phyloP scores from a whole-genome alignment of 208 protist species.

The Acanthamoeba healyi region DNA sequence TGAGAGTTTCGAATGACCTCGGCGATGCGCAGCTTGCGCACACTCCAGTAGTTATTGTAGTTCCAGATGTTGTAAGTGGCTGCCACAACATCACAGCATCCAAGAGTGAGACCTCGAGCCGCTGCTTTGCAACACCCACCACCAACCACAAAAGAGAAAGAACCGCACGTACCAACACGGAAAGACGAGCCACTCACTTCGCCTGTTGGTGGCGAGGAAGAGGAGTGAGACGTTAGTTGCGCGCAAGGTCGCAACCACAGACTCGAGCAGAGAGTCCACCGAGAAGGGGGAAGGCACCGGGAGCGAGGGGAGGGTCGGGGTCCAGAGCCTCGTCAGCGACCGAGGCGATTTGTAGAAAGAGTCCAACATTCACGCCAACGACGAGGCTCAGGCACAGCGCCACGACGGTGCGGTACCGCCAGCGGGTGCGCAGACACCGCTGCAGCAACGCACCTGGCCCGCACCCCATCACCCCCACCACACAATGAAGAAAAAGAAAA shows the following conservation, averaged over 20 bases:
- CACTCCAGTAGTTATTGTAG: constrained; percentile 17
- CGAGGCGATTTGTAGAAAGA: background rate
- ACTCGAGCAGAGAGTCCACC: too few relatives aligned
- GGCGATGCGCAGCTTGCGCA: constrained; percentile 20
- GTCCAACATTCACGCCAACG: background rate
- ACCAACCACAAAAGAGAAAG: too few relatives aligned
- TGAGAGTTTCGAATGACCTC: background rate
- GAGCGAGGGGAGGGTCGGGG: background rate
- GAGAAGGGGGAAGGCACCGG: background rate
- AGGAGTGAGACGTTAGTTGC: background rate
- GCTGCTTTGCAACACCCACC: too few relatives aligned
- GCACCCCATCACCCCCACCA: background rate
- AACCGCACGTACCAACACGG: background rate
- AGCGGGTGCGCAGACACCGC: background rate
- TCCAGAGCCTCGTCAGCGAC: background rate
- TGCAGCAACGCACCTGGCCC: background rate
- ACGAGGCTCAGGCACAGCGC: background rate
- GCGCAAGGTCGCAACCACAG: too few relatives aligned
- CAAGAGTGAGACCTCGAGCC: background rate
- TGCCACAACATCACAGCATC: background rate
- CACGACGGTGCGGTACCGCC: background rate
- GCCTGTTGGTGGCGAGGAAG: background rate
- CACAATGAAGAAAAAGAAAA: background rate
- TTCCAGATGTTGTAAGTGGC: constrained; percentile 33
- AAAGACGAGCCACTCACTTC: background rate